phyloP scores from a whole-genome alignment of 2,329 filamentous ascomycete genomes.

The Cladophialophora immunda region DNA sequence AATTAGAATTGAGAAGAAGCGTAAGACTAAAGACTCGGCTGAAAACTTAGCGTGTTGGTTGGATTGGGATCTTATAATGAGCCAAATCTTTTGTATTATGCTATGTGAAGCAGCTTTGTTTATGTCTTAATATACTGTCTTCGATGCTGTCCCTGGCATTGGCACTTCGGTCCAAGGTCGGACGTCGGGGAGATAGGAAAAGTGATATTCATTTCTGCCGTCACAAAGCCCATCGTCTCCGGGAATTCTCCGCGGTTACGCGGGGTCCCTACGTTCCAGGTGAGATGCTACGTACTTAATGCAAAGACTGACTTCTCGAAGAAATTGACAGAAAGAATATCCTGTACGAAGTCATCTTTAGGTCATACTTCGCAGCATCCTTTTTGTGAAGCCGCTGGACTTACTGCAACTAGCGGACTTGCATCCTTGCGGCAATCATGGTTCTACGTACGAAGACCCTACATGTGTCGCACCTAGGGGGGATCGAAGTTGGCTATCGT shows the following conservation, averaged over 20 bases:
- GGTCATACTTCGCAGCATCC: neutral
- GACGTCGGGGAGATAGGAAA: conserved; percentile 16
- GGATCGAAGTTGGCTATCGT: conserved; percentile 22
- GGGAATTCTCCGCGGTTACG: neutral
- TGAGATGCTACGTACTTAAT: conserved; percentile 3
- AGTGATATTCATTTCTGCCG: conserved; percentile 4
- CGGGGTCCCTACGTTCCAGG: neutral
- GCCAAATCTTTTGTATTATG: neutral
- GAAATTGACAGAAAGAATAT: neutral
- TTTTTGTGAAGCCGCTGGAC: neutral
- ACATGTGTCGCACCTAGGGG: conserved; percentile 19
- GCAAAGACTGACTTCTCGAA: neutral
- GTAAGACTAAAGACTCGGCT: neutral
- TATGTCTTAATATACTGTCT: conserved; percentile 3
- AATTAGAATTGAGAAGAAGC: neutral
- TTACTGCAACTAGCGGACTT: neutral
- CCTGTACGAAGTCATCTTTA: neutral
- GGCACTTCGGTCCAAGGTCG: conserved; percentile 12
- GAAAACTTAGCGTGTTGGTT: neutral
- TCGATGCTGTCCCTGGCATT: neutral
- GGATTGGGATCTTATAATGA: neutral
- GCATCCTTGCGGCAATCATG: conserved; percentile 6
- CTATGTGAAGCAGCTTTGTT: neutral
- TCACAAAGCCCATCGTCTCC: neutral
- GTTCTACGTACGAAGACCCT: conserved; percentile 15